These are phyloP conservation scores for Trichoderma sp. DNA, from an alignment of 2,329 filamentous ascomycete species.

Conservation along the genomic window DNA sequence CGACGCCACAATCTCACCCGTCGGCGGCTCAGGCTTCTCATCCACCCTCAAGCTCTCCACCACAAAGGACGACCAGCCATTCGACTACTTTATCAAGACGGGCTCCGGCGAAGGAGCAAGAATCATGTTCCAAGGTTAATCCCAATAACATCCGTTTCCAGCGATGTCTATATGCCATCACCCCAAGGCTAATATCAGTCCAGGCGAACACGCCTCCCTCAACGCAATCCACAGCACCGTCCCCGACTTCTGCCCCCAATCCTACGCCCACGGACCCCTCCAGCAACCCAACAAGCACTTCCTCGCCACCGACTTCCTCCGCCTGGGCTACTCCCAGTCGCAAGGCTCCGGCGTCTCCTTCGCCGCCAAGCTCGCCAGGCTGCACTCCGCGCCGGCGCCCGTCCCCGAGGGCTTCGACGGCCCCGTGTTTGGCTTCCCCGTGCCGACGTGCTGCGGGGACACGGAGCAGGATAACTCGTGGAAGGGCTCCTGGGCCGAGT, in stretches of 20 bases:
- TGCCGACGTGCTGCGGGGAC: slow-evolving; percentile 82
- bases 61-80: slow-evolving; percentile 51
- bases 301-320: slow-evolving; percentile 78
- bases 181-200: background rate
- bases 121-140: slow-evolving; percentile 68
- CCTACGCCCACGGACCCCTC: slow-evolving; percentile 70
- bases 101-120: slow-evolving; percentile 61
- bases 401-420: slow-evolving; percentile 58
- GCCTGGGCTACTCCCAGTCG: slow-evolving; percentile 54
- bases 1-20: slow-evolving; percentile 57
- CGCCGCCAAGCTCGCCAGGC: slow-evolving; percentile 73
- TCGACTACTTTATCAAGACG: slow-evolving; percentile 72
- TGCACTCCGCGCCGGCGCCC: slow-evolving; percentile 77
- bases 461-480: slow-evolving; percentile 80
- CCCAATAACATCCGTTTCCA: background rate
- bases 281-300: slow-evolving; percentile 56
- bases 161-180: no score
- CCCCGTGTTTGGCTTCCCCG: slow-evolving; percentile 80
- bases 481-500: slow-evolving; percentile 75
- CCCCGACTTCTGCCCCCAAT: slow-evolving; percentile 73
- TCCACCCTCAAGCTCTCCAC: slow-evolving; percentile 63
- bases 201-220: slow-evolving; percentile 80
- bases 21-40: slow-evolving; percentile 69
- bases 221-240: slow-evolving; percentile 76
- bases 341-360: slow-evolving; percentile 59